Evolutionary conservation across 768 basidiomycete genomes (phyloP), one percentile per base, ranked within the genome.

Genomic region (Pilatotrama ljubarskyi): DNA sequence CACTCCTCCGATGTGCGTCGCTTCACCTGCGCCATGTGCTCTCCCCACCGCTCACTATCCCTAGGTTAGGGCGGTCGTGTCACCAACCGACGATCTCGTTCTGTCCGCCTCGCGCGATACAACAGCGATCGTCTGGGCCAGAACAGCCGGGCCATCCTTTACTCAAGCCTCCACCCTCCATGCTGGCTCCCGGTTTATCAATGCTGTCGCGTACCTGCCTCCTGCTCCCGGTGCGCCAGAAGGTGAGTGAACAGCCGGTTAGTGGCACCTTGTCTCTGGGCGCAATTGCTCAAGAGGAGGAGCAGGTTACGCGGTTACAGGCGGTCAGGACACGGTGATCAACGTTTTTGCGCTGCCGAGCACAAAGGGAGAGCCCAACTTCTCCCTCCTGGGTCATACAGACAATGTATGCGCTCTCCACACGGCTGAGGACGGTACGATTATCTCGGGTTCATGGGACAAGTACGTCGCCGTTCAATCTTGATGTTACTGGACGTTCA

Each of bases 381-480:
- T 88, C 76, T 84, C 86, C 20, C 81, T 98, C 25, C 71, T 98
- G 36, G 97, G 96, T 22, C 97, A 99, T 73, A 83, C 85, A 13
- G 87, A 88, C 47, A 98, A 98, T 70, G 84, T 98, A 36, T 98
- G 95, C 73, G 82, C 91, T 20, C 77, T 99, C 56, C 82, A 92
- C 68, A 83, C 86, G 4, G 83, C 84, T 10, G 74, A 82, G 9
- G 80, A 81, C 48, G 92, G 93, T 15, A 79, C 83, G 50, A 87
- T 98, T 61, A 85, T 97, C 58, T 95, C 93, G 8, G 97, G 97
- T 18, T 96, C 93, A 42, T 99, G 97, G 97, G 97, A 98, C 76
- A 90, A 83, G 96, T 96, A 68, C 74, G 84, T 75, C 11, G 15
- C 51, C 41, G 46, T 38, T 3, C 11, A 18, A 36, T 11, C 22